Conservation (phyloP, 257 asterid genomes). For the Forsythia suspensa region DNA sequence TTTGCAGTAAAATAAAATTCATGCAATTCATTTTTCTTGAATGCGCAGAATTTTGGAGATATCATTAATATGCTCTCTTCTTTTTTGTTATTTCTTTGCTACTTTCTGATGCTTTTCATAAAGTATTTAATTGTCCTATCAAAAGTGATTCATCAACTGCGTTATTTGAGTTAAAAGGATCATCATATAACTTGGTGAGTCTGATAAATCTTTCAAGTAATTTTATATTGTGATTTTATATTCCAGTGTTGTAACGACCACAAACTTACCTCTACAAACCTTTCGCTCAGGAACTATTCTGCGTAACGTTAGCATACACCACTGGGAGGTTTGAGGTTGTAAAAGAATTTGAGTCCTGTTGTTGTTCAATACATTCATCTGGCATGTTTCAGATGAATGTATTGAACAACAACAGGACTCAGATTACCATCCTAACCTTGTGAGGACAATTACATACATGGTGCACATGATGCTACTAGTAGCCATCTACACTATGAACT, state of each 20-base stretch:
- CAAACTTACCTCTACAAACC: no score
- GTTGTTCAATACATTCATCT: no score
- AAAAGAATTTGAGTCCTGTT: no score
- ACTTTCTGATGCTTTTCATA: constrained; percentile 22
- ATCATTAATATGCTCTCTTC: neutral
- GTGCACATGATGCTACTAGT: no score
- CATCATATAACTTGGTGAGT: constrained; percentile 95
- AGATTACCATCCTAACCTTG: no score
- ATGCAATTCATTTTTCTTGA: constrained; percentile 10
- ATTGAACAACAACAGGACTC: no score
- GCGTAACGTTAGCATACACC: no score
- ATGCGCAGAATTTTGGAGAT: neutral
- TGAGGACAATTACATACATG: no score
- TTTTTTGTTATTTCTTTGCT: constrained; percentile 7
- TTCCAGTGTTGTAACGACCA: neutral
- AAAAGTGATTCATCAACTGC: constrained; percentile 87
- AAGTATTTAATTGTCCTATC: constrained; percentile 97
- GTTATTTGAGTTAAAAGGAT: constrained; percentile 72
- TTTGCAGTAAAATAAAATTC: constrained; percentile 66
- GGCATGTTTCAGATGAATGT: no score
- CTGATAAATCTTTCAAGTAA: constrained; percentile 13
- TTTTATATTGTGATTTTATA: constrained; percentile 8
- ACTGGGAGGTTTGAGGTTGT: no score
- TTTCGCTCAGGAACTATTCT: no score
- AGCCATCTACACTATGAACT: no score